Evolutionary conservation across 345 rosid species (phyloP).

Genomic region (Corchorus capsularis): DNA sequence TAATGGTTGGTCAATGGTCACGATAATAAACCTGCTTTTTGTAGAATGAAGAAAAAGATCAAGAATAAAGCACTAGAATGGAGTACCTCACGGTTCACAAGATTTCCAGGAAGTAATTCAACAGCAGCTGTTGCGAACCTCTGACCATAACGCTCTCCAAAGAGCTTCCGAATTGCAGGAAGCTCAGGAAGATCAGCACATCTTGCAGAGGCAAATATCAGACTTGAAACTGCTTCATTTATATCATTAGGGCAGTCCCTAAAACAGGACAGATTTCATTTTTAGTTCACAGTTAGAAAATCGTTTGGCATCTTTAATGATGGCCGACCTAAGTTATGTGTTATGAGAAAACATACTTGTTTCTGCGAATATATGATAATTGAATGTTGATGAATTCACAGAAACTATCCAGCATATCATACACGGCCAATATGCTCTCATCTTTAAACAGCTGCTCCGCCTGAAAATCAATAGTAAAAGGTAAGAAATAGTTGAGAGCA

Average conservation of each 20-base stretch:
- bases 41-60: not conserved
- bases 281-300: not conserved
- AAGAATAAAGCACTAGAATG: not conserved
- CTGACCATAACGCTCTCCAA: constrained; percentile 70
- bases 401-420: constrained; percentile 60
- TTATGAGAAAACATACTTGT: constrained; percentile 44
- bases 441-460: constrained; percentile 63
- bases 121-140: constrained; percentile 48
- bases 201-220: constrained; percentile 78
- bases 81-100: constrained; percentile 69
- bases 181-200: constrained; percentile 88
- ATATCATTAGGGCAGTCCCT: constrained; percentile 74
- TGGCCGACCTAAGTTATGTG: too few relatives aligned
- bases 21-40: not conserved
- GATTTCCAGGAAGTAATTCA: constrained; percentile 62
- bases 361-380: constrained; percentile 57
- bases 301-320: not conserved
- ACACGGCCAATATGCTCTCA: constrained; percentile 45
- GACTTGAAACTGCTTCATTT: constrained; percentile 88
- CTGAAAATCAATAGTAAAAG: constrained; percentile 27
- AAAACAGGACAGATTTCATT: constrained; percentile 1
- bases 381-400: constrained; percentile 57
- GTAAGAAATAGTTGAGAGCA: not conserved
- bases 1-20: not conserved
- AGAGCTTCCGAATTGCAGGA: constrained; percentile 54